Base-by-base conservation (phyloP, 768 basidiomycete genomes). In the Podaxis mareebaensis region DNA sequence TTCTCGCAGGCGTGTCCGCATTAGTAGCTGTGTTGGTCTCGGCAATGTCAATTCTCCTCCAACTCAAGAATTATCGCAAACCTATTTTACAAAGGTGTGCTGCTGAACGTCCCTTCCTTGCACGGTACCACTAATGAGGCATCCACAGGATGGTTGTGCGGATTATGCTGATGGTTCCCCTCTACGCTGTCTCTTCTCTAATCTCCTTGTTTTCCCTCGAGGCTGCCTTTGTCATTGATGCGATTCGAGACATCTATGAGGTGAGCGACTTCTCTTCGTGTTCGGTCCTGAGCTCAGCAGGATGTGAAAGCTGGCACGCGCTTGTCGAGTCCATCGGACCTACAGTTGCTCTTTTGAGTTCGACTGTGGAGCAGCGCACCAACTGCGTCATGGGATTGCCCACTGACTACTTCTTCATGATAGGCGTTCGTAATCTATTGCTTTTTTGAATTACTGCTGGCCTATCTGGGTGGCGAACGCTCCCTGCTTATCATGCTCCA, bases 211-310 rank as follows among this genome's bases (percentile, higher is more conserved):
- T 95, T 78, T 97, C 95, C 0, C 79, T 98, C 60, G 91, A 96
- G 71, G 94, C 92, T 2, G 97, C 97, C 0, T 98, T 98, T 78
- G 89, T 97, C 65, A 96, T 99, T 64, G 97, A 99, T 73, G 94
- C 86, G 15, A 81, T 99, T 64, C 85, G 97, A 48, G 97, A 99
- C 74, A 85, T 99, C 15, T 99, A 99, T 74, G 97, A 99, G 84
- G 95, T 94, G 64, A 64, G 85, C 72, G 17, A 28, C 51, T 53
- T 15, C 12, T 53, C 10, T 17, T 63, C 26, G 28, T 6, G 26
- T 49, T n/a, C 15, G 11, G 28, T 38, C 15, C 15, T 52, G 17
- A 38, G 28, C 46, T 48, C 39, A 56, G 44, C 33, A 26, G 20
- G 42, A 49, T 7, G 20, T 52, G 49, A 26, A 55, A 58, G 56